Evolutionary conservation across 805 yeast genomes (phyloP), one percentile per base, ranked within the genome.

Genomic region (Ogataea nonfermentans): DNA sequence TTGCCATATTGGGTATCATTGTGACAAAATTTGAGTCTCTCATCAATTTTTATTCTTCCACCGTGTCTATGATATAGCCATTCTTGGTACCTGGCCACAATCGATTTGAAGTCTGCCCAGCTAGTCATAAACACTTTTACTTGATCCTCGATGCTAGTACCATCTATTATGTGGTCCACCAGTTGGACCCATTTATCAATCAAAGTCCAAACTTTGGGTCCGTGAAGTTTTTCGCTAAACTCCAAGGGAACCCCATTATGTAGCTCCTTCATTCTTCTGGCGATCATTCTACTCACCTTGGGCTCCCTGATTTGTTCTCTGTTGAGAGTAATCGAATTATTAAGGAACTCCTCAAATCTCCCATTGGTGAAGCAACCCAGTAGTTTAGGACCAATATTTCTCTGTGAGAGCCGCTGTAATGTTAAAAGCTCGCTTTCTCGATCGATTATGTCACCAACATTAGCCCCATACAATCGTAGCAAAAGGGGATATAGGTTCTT

Each of bases 1-100:
- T 93, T 93, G 24, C 99, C 99, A 59, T 93, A 91, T 62, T 93
- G 99, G 1, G 98, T 84, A 62, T 91, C 99, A 57, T 93, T 93
- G 63, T 93, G 99, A 53, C 96, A 88, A 57, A 93, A 93, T 10
- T 78, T 88, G 45, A 85, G 68, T 38, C 72, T 68, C 10, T 70
- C 66, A 34, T 68, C 63, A 25, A 79, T 61, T 14, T 59, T 59
- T 8, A 61, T 63, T 14, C 38, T 45, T 14, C 61, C 62, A 17
- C 73, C 73, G 52, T 81, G 78, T 44, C 73, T 65, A 5, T 51
- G 52, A 25, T 68, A 70, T 13, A 93, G 63, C 89, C 90, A 87
- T 6, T 67, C 59, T 38, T 71, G 70, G 61, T 90, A 91, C 34
- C 56, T 60, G 2, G 54, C 52, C 6, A 85, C 62, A n/a, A 69